A percentile compares a stretch with the other conserved stretches of the same genome.
Evolutionary conservation across 495 filamentous ascomycete genomes (phyloP).

Genomic region (Hyaloscypha variabilis): DNA sequence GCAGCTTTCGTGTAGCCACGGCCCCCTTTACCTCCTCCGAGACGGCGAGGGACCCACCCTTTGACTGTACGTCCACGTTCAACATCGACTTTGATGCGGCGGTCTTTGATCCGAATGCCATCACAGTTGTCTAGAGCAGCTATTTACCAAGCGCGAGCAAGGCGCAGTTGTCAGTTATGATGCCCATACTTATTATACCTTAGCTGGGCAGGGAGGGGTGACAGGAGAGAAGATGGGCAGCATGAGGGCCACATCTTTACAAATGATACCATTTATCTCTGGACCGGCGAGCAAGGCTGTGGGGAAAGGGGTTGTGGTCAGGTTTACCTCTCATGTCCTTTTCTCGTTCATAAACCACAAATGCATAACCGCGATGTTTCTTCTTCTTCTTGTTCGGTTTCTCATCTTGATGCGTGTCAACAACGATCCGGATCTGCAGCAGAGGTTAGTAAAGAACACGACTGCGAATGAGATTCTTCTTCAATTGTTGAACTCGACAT

Average conservation of each 20-base stretch:
- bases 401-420: conserved; percentile 63
- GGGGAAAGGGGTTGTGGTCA: conserved; percentile 35
- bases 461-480: background rate
- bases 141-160: conserved; percentile 53
- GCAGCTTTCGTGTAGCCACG: conserved; percentile 89
- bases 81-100: conserved; percentile 91
- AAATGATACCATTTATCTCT: conserved; percentile 38
- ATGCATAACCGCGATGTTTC: conserved; percentile 88
- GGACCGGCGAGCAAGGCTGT: conserved; percentile 41
- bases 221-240: conserved; percentile 48
- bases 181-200: conserved; percentile 48
- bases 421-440: conserved; percentile 82
- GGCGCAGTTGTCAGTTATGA: conserved; percentile 60
- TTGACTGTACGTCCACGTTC: conserved; percentile 94
- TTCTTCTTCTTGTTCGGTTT: conserved; percentile 81
- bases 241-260: conserved; percentile 56
- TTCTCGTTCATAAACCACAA: conserved; percentile 95
- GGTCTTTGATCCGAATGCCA: conserved; percentile 89
- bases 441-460: conserved; percentile 8
- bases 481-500: conserved; percentile 3
- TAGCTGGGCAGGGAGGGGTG: conserved; percentile 28
- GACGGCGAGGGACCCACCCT: conserved; percentile 90
- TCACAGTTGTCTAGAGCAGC: conserved; percentile 67
- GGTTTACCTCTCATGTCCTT: conserved; percentile 98
- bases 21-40: conserved; percentile 90